Percentiles rank a stretch among this genome's conserved stretches.
These are phyloP conservation scores for Lichtheimia ramosa DNA, from an alignment of 371 early-diverging fungal species.

Conservation along the genomic window DNA sequence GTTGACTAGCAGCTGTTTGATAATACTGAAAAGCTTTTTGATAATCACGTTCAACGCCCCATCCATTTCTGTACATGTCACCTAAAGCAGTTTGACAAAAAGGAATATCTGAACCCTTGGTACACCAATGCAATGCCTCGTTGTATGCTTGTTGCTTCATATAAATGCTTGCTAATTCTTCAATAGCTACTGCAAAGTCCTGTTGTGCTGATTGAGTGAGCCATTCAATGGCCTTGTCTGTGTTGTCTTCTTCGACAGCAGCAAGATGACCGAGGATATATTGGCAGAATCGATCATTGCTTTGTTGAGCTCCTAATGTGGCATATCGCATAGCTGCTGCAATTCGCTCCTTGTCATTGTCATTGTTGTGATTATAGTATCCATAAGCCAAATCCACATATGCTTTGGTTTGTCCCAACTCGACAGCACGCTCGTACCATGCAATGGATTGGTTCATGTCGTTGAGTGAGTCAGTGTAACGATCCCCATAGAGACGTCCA, in stretches of 20 bases:
- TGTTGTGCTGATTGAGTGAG: slow-evolving; percentile 36
- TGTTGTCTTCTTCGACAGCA: slow-evolving; percentile 23
- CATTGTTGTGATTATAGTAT: slow-evolving; percentile 28
- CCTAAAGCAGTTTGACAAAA: slow-evolving; percentile 46
- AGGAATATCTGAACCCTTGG: slow-evolving; percentile 22
- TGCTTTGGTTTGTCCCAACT: slow-evolving; percentile 37
- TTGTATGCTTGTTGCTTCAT: slow-evolving; percentile 30
- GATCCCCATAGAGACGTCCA: slow-evolving; percentile 43
- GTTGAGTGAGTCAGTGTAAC: slow-evolving; percentile 35
- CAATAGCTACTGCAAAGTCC: slow-evolving; percentile 41
- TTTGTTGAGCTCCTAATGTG: slow-evolving; percentile 25
- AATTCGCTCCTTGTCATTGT: slow-evolving; percentile 20
- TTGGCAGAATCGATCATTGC: slow-evolving; percentile 45
- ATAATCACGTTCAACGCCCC: slow-evolving; percentile 36
- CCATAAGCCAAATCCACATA: slow-evolving; percentile 44
- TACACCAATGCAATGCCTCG: slow-evolving; percentile 31
- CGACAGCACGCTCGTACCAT: slow-evolving; percentile 40
- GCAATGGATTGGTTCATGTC: slow-evolving; percentile 25
- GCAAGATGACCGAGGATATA: slow-evolving; percentile 42
- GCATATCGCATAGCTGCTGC: slow-evolving; percentile 33
- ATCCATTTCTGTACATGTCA: slow-evolving; percentile 44
- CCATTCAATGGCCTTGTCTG: slow-evolving; percentile 32
- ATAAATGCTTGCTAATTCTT: slow-evolving; percentile 37
- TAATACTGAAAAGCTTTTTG: slow-evolving; percentile 43
- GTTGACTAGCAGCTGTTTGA: slow-evolving; percentile 43